Conservation (phyloP, 2,329 filamentous ascomycete genomes). For the Calonectria hawksworthii region DNA sequence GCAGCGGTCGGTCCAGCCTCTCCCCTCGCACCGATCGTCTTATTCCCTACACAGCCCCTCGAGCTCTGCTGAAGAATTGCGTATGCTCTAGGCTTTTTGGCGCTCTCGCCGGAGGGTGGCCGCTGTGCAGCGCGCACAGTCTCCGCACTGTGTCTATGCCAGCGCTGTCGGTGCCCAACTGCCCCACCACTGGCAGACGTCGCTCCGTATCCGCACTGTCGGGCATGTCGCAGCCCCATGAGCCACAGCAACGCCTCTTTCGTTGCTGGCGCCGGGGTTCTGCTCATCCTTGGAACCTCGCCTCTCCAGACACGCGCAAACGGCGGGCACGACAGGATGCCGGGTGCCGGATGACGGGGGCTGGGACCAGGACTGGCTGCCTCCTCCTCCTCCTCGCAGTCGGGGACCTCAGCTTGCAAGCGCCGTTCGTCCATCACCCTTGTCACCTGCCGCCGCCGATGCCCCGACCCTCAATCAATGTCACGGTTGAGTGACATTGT, state of each 20-base stretch:
- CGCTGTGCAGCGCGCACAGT: conserved; percentile 20
- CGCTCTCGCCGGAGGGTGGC: background rate
- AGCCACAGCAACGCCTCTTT: conserved; percentile 24
- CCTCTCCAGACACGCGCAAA: background rate
- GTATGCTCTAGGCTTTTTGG: background rate
- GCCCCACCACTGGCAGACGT: background rate
- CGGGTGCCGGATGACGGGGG: background rate
- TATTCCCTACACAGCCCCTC: conserved; percentile 24
- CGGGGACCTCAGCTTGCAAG: background rate
- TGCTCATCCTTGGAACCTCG: background rate
- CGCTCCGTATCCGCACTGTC: conserved; percentile 24
- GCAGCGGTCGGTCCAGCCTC: too few species aligned
- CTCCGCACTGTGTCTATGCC: background rate
- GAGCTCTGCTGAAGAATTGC: conserved; percentile 20
- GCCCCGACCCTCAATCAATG: conserved; percentile 5
- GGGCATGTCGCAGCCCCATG: conserved; percentile 2
- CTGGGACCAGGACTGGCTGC: conserved; percentile 15
- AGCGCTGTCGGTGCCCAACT: conserved; percentile 16
- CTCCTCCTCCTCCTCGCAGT: conserved; percentile 11
- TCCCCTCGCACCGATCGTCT: background rate
- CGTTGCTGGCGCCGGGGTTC: background rate
- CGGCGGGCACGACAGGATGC: background rate
- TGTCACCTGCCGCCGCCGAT: background rate
- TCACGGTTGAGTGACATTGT: background rate
- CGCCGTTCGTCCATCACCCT: background rate